phyloP scores from a whole-genome alignment of 192 early-diverging fungal species.

The Rhizophagus clarus region DNA sequence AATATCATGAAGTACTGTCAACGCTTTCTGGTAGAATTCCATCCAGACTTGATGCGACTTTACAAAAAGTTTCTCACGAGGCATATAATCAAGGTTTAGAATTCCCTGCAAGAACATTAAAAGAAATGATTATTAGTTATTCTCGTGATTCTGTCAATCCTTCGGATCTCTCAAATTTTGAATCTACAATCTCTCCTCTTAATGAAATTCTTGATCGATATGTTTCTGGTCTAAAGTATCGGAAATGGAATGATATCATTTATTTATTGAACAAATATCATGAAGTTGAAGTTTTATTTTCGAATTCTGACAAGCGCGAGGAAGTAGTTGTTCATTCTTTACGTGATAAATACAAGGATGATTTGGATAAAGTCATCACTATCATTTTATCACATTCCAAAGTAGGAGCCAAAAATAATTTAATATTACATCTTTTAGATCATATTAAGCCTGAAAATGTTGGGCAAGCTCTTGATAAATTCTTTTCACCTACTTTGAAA shows the following conservation, averaged over 20 bases:
- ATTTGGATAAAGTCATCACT: slow-evolving; percentile 68
- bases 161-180: slow-evolving; percentile 67
- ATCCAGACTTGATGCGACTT: slow-evolving; percentile 56
- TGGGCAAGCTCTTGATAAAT: slow-evolving; percentile 67
- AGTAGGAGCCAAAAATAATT: slow-evolving; percentile 73
- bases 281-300: slow-evolving; percentile 83
- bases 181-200: slow-evolving; percentile 69
- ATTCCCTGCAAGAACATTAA: slow-evolving; percentile 76
- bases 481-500: slow-evolving; percentile 78
- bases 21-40: slow-evolving; percentile 88
- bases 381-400: slow-evolving; percentile 85
- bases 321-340: slow-evolving; percentile 85
- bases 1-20: slow-evolving; percentile 79
- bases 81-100: slow-evolving; percentile 42
- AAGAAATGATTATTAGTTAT: slow-evolving; percentile 61
- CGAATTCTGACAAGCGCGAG: slow-evolving; percentile 63
- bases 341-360: slow-evolving; percentile 84
- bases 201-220: slow-evolving; percentile 68
- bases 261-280: slow-evolving; percentile 84
- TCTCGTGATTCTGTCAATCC: slow-evolving; percentile 51
- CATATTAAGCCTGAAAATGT: slow-evolving; percentile 67
- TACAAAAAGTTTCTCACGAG: slow-evolving; percentile 54
- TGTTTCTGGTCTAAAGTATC: slow-evolving; percentile 70
- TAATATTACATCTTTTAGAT: slow-evolving; percentile 80
- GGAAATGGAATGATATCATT: slow-evolving; percentile 73